Evolutionary conservation across 2,329 filamentous ascomycete species (phyloP), one percentile per base, ranked within the genome.

Genomic region (Talaromyces funiculosus): DNA sequence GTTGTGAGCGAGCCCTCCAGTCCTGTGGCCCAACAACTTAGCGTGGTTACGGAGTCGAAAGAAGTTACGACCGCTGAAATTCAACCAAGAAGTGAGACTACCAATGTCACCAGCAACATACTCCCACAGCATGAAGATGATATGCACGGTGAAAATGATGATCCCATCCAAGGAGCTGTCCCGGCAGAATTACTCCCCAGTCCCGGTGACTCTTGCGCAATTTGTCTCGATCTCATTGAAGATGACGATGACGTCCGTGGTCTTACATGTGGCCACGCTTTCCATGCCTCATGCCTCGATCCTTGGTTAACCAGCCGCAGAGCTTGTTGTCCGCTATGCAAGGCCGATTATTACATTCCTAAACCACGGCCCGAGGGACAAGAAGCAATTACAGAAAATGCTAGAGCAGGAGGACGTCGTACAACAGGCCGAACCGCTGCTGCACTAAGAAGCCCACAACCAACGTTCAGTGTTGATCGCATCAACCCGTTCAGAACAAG

Each of bases 321-420:
- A 66, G 94, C 94, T 26, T 97, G 93, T 79, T 99, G 94, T 73
- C 94, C 94, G 5, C 86, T 99, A 6, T 99, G 94, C 81, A 99
- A 99, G 78, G 90, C 93, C 42, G 94, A 99, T 72, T 99, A 97
- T 75, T 97, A 96, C 74, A 88, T 91, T 2, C 93, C 94, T 0
- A 97, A 97, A 77, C 90, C 92, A 55, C 89, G 91, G 16, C 81
- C 89, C 3, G 84, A 86, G 63, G 80, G 77, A 56, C 61, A 66
- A 45, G 73, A 71, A 49, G 55, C 64, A 18, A 55, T 63, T 10
- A 54, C 69, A 42, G 68, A 68, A 42, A 62, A 64, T 54, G 75
- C 73, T 53, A 71, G 73, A 61, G 12, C 12, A 40, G 62, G 67
- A 58, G 67, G 68, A 45, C 73, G 70, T 64, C 71, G 67, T 62